These are phyloP conservation scores for Quercus glauca DNA, from an alignment of 306 rosid genomes.

Conservation along the genomic window DNA sequence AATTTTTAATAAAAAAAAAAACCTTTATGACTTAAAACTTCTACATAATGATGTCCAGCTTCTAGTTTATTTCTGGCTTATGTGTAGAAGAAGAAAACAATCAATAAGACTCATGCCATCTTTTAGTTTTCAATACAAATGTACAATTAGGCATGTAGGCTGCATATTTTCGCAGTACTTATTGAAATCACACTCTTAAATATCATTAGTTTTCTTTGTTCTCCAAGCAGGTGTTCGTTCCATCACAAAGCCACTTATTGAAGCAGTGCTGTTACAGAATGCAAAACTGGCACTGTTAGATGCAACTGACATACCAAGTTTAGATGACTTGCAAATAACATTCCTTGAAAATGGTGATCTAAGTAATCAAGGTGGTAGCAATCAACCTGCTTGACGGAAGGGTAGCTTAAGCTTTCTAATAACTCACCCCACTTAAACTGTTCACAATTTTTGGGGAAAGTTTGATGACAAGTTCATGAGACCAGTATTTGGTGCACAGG, in stretches of 20 bases:
- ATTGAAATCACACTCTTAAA: background rate
- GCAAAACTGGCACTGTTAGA: constrained; percentile 38
- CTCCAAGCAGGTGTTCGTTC: constrained; percentile 66
- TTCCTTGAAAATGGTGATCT: constrained; percentile 29
- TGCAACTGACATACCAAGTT: constrained; percentile 37
- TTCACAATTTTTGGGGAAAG: constrained; percentile 76
- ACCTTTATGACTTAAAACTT: too few relatives aligned
- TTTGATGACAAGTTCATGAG: constrained; percentile 37
- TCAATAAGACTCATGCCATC: too few relatives aligned
- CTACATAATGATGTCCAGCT: too few relatives aligned
- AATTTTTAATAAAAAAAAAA: too few relatives aligned
- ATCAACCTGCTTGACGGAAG: background rate
- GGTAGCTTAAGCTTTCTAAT: constrained; percentile 44
- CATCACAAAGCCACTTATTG: constrained; percentile 69
- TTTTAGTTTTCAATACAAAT: background rate
- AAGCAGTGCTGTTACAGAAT: constrained; percentile 50
- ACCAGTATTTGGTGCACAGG: constrained; percentile 74
- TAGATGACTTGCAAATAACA: constrained; percentile 45
- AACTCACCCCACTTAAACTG: constrained; percentile 49
- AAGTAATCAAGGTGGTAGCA: constrained; percentile 22
- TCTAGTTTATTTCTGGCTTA: too few relatives aligned
- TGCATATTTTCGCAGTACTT: background rate
- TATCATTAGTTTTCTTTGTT: background rate
- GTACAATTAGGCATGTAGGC: background rate
- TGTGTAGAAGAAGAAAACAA: too few relatives aligned